Evolutionary conservation across 2,329 filamentous ascomycete genomes (phyloP), one percentile per base, ranked within the genome.

Genomic region (Colletotrichum spaethianum): DNA sequence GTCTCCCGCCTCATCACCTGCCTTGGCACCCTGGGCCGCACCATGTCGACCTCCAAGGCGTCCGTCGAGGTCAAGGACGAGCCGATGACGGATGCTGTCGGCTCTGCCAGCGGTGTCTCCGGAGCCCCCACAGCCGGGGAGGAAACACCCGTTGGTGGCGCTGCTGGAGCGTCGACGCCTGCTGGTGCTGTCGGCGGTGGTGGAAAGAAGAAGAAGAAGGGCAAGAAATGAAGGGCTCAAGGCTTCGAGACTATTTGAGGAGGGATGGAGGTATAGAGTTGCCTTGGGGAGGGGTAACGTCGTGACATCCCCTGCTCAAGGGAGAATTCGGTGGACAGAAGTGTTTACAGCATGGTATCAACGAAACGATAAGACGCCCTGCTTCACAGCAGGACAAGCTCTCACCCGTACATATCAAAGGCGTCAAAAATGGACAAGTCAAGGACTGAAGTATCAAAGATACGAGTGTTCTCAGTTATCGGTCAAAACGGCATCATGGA

Each of bases 1-100:
- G 95, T 99, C 12, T 92, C 93, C 31, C 88, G 96, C 36, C 84
- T 99, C 77, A 90, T 99, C 69, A 90, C 91, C 63, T 90, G 92
- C 53, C 82, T 99, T 74, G 95, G 94, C 0, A 88, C 90, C 69
- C 82, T 98, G 75, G 94, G 92, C n/a, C 88, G 91, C 66, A 89
- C 87, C 69, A 92, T 93, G 86, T 46, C 67, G 18, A 72, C 65
- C 42, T 72, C 69, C 59, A 72, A 72, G 18, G 90, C 87, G 42
- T 79, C 92, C 75, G 84, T 86, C 63, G 82, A 82, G 23, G 78
- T 79, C 23, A 78, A 76, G 55, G 85, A 86, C 61, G 86, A 82
- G 75, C 77, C 78, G 7, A 85, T 85, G 82, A 78, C 75, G 16
- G 86, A 87, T 73, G 81, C 81, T 31, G 80, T 77, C 6, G 80